These are phyloP conservation scores for Penicillium lagena DNA, from an alignment of 495 filamentous ascomycete genomes.

Conservation along the genomic window DNA sequence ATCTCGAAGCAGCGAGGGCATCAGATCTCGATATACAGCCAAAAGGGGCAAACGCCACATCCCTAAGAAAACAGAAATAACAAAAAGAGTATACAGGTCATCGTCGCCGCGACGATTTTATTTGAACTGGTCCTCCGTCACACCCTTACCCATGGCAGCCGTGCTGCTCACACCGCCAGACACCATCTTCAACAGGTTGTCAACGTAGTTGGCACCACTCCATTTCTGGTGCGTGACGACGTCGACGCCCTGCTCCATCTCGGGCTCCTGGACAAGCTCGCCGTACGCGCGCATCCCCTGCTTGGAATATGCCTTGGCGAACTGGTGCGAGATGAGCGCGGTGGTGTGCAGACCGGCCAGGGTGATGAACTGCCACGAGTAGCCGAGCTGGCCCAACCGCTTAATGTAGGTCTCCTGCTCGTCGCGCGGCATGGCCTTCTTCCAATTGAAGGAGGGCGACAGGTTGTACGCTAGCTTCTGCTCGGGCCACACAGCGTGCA, in stretches of 20 bases:
- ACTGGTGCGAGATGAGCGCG: slow-evolving; percentile 81
- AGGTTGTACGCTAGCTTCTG: slow-evolving; percentile 98
- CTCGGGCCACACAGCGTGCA: slow-evolving; percentile 92
- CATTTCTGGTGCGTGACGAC: slow-evolving; percentile 99
- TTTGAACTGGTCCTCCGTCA: slow-evolving; percentile 95
- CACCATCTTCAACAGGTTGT: slow-evolving; percentile 95
- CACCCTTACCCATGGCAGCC: slow-evolving; percentile 93
- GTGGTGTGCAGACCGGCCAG: slow-evolving; percentile 96
- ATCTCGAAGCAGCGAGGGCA: too few species aligned
- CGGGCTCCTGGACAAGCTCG: slow-evolving; percentile 93
- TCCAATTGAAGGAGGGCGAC: slow-evolving; percentile 99
- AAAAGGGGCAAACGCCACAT: too few species aligned
- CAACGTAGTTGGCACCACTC: slow-evolving; percentile 89
- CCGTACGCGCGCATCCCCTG: slow-evolving; percentile 95
- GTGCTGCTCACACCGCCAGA: slow-evolving; percentile 87
- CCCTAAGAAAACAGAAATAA: not conserved
- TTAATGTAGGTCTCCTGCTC: slow-evolving; percentile 98
- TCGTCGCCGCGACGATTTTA: slow-evolving; percentile 7
- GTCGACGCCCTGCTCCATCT: slow-evolving; percentile 84
- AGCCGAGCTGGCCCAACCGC: slow-evolving; percentile 78
- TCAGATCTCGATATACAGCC: too few species aligned
- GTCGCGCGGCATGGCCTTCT: slow-evolving; percentile 84
- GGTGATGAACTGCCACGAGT: slow-evolving; percentile 99
- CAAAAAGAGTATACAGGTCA: slow-evolving; percentile 1
- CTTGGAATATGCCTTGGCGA: slow-evolving; percentile 73